phyloP scores from a whole-genome alignment of 192 early-diverging fungal species.

The Podila minutissima region DNA sequence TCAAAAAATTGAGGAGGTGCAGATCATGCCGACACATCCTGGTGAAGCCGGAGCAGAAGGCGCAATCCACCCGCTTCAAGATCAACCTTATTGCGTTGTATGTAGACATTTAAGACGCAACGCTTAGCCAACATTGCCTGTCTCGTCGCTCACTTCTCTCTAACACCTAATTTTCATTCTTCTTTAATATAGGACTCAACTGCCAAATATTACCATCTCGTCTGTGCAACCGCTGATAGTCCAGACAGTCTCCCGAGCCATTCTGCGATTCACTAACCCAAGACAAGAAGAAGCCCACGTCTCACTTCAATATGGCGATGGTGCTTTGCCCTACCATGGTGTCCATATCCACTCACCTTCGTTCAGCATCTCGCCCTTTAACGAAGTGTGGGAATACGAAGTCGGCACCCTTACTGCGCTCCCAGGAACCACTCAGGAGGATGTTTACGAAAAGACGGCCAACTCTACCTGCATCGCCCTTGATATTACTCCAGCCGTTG shows the following conservation, averaged over 20 bases:
- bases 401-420: conserved; percentile 37
- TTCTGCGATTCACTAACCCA: conserved; percentile 85
- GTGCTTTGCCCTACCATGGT: conserved; percentile 27
- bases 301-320: conserved; percentile 57
- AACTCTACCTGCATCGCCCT: conserved; percentile 70
- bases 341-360: conserved; percentile 68
- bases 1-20: conserved; percentile 88
- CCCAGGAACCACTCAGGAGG: conserved; percentile 47
- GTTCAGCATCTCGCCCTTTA: conserved; percentile 77
- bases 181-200: conserved; percentile 62
- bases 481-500: conserved; percentile 63
- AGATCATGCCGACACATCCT: conserved; percentile 88
- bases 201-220: conserved; percentile 82
- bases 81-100: conserved; percentile 89
- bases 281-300: conserved; percentile 77
- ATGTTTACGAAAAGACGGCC: conserved; percentile 68
- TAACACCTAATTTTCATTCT: background rate
- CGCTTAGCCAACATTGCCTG: background rate
- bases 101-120: conserved; percentile 1
- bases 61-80: conserved; percentile 86
- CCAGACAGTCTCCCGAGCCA: conserved; percentile 56
- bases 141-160: background rate
- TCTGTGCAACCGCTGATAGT: conserved; percentile 54
- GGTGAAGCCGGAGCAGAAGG: conserved; percentile 93
- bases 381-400: conserved; percentile 86